phyloP scores from a whole-genome alignment of 129 eudicot genomes.

The Dittrichia graveolens region DNA sequence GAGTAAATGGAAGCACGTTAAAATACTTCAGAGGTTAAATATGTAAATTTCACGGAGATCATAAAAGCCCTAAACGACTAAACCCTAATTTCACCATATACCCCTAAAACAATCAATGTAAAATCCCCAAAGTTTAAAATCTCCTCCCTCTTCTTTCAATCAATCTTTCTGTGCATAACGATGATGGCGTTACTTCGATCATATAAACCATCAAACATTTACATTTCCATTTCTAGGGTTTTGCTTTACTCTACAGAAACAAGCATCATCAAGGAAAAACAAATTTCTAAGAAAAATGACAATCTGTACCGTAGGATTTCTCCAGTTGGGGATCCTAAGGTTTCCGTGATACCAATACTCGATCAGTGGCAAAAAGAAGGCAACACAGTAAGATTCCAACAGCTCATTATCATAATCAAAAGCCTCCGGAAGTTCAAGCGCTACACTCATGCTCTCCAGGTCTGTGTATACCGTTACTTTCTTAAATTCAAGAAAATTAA shows the following conservation, averaged over 20 bases:
- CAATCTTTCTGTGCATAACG: not conserved
- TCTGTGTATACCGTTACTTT: constrained; percentile 11
- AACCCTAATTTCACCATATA: constrained; percentile 7
- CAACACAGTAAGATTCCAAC: constrained; percentile 14
- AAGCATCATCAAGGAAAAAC: constrained; percentile 14
- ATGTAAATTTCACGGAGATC: not conserved
- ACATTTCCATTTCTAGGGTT: constrained; percentile 34
- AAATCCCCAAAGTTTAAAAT: constrained; percentile 16
- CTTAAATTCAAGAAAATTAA: not conserved
- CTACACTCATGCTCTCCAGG: constrained; percentile 53
- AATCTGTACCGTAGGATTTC: constrained; percentile 41
- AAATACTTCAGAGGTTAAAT: not conserved
- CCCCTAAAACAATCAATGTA: constrained; percentile 18
- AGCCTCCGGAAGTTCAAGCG: constrained; percentile 47
- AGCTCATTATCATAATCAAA: constrained; percentile 37
- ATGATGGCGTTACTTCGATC: constrained; percentile 38
- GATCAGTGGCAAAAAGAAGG: constrained; percentile 54
- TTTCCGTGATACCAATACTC: constrained; percentile 45
- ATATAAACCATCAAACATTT: constrained; percentile 6
- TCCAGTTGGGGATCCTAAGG: constrained; percentile 37
- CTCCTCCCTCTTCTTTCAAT: not conserved
- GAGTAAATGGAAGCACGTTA: not conserved
- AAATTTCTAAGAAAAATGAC: constrained; percentile 19
- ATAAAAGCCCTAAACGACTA: not conserved
- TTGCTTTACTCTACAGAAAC: constrained; percentile 32